These are phyloP conservation scores for Camelina hispida DNA, from an alignment of 345 rosid species.

Conservation along the genomic window DNA sequence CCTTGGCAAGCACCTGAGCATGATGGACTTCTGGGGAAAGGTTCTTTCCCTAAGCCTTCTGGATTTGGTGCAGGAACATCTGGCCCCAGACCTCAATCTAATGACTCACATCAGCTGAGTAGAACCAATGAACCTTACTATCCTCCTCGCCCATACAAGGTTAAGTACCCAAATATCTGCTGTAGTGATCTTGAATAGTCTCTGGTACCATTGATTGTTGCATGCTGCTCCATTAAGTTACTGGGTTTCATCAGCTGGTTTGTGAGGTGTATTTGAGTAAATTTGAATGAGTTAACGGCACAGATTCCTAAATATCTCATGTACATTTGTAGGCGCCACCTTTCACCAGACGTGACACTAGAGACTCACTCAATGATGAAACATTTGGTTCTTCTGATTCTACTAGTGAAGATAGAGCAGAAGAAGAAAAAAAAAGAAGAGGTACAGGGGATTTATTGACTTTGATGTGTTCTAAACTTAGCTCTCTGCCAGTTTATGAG, in stretches of 20 bases:
- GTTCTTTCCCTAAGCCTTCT: constrained; percentile 85
- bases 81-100: constrained; percentile 64
- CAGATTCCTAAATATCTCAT: constrained; percentile 31
- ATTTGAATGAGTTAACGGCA: constrained; percentile 17
- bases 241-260: constrained; percentile 29
- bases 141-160: constrained; percentile 97
- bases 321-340: constrained; percentile 70
- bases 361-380: constrained; percentile 83
- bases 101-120: constrained; percentile 66
- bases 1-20: constrained; percentile 88
- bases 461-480: constrained; percentile 1
- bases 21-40: constrained; percentile 98
- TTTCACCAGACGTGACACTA: constrained; percentile 64
- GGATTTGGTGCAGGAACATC: constrained; percentile 67
- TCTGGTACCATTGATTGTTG: constrained; percentile 13
- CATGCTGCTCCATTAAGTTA: constrained; percentile 28
- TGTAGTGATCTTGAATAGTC: constrained; percentile 22
- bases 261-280: constrained; percentile 11
- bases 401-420: constrained; percentile 84
- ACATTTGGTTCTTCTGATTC: constrained; percentile 90
- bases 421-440: constrained; percentile 96
- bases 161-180: constrained; percentile 40
- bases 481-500: constrained; percentile 35
- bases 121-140: constrained; percentile 87
- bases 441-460: constrained; percentile 52